Evolutionary conservation across 2,329 filamentous ascomycete species (phyloP), one percentile per base, ranked within the genome.

Genomic region (Nannizziopsis barbatae): DNA sequence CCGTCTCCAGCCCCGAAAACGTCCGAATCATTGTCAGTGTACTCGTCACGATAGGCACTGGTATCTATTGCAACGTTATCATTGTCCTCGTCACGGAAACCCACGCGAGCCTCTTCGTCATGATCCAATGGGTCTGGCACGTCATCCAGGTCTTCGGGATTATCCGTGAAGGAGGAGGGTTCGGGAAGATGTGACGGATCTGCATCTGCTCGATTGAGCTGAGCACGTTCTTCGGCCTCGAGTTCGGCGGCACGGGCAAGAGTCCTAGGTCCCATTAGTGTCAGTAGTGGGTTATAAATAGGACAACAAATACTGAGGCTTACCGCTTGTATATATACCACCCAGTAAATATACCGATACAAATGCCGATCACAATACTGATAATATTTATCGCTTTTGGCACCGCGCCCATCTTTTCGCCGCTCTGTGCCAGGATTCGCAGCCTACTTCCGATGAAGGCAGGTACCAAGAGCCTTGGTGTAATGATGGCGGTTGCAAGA

Each of bases 401-500:
- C 53, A 75, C 75, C 2, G 76, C 67, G 52, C 84, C 81, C 90
- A 96, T 95, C 56, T 83, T 77, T 61, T 86, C 86, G 53, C 83
- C 84, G 49, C 79, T 77, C 58, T 94, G 85, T n/a, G 85, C 86
- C 31, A 98, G 79, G 45, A 82, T 73, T 39, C 86, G 87, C 12
- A 98, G 72, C 48, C 88, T 78, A 60, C 79, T 82, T 52, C 92
- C 92, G 59, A 98, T 87, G 68, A 95, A 98, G 57, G 94, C 80
- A 62, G 94, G 86, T 44, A 98, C 81, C 51, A 96, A 73, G 14
- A 98, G 73, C 61, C 96, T 98, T 5, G 92, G 92, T 11, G 76
- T 80, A 9, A 88, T 81, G 12, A 90, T 70, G 2, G 86, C 82
- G 0, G 90, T 96, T 5, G 92, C 90, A 40, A 88, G 64, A 30